Evolutionary conservation across 1,284 basidiomycete species (phyloP).

Genomic region (Cryptococcus wingfieldii): DNA sequence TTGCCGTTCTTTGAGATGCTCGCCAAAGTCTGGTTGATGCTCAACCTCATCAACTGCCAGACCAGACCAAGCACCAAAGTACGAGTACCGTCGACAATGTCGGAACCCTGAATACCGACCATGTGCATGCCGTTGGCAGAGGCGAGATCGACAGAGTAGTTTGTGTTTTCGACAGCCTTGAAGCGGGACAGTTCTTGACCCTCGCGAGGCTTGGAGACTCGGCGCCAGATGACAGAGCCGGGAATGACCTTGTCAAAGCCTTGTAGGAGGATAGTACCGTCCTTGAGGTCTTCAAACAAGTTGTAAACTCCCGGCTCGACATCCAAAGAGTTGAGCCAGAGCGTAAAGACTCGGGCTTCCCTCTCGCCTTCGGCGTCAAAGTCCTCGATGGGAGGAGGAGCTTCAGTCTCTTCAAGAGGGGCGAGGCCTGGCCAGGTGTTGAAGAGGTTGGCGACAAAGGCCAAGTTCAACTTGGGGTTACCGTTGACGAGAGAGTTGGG

Average conservation of each 20-base stretch:
- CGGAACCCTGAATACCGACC: constrained; percentile 94
- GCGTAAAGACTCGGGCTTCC: constrained; percentile 93
- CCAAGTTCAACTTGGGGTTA: constrained; percentile 97
- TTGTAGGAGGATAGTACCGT: constrained; percentile 85
- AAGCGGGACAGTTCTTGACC: constrained; percentile 85
- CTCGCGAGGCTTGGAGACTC: constrained; percentile 86
- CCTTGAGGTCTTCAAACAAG: constrained; percentile 89
- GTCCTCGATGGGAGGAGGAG: constrained; percentile 74
- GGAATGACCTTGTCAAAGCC: constrained; percentile 95
- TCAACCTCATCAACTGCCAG: constrained; percentile 95
- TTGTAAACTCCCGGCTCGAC: constrained; percentile 96
- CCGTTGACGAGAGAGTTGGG: constrained; percentile 85
- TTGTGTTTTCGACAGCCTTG: constrained; percentile 98
- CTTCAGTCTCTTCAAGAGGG: constrained; percentile 84
- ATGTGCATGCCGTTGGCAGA: constrained; percentile 91
- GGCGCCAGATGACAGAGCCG: constrained; percentile 86
- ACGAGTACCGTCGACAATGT: constrained; percentile 87
- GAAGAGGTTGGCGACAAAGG: constrained; percentile 97
- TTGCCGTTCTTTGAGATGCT: constrained; percentile 67
- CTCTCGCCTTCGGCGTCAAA: constrained; percentile 98
- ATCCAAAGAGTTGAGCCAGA: constrained; percentile 95
- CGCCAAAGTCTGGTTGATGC: constrained; percentile 86
- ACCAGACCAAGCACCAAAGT: constrained; percentile 93
- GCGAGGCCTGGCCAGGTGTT: constrained; percentile 93
- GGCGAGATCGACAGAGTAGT: constrained; percentile 89